Conservation (phyloP, 2,329 filamentous ascomycete species). For the Pseudocercospora crystallina region DNA sequence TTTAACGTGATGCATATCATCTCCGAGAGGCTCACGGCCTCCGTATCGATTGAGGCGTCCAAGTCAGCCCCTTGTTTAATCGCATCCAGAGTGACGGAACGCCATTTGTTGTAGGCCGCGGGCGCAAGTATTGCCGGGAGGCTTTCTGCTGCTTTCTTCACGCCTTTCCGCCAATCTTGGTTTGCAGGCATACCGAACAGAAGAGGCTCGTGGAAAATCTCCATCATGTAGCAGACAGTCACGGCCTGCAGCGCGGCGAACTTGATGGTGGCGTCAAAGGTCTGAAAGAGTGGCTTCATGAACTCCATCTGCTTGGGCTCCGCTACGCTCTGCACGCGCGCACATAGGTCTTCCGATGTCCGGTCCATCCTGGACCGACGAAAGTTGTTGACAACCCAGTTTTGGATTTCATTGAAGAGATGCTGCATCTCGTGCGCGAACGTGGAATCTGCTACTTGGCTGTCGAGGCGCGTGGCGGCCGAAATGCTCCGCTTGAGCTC, state of each 20-base stretch:
- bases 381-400: slow-evolving; percentile 72
- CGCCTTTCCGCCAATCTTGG: slow-evolving; percentile 31
- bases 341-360: slow-evolving; percentile 23
- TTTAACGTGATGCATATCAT: slow-evolving; percentile 28
- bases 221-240: slow-evolving; percentile 60
- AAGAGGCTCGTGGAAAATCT: slow-evolving; percentile 61
- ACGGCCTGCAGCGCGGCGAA: slow-evolving; percentile 64
- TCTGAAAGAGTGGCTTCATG: slow-evolving; percentile 48
- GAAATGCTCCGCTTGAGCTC: slow-evolving; percentile 73
- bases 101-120: slow-evolving; percentile 64
- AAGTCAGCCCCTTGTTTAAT: slow-evolving; percentile 51
- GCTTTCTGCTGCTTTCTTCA: slow-evolving; percentile 25
- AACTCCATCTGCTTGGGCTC: slow-evolving; percentile 24
- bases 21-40: slow-evolving; percentile 26
- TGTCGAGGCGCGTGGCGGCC: slow-evolving; percentile 61
- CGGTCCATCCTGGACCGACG: slow-evolving; percentile 57
- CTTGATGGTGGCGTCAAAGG: slow-evolving; percentile 56
- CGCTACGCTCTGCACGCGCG: slow-evolving; percentile 23
- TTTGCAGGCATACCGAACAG: slow-evolving; percentile 62
- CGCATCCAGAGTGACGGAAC: slow-evolving; percentile 62
- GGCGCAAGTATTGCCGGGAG: slow-evolving; percentile 25
- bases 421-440: slow-evolving; percentile 61
- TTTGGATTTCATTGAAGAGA: slow-evolving; percentile 67
- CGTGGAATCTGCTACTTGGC: slow-evolving; percentile 64
- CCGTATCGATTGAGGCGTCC: slow-evolving; percentile 22